Base-by-base conservation (phyloP, 306 rosid genomes). In the Albizia julibrissin region DNA sequence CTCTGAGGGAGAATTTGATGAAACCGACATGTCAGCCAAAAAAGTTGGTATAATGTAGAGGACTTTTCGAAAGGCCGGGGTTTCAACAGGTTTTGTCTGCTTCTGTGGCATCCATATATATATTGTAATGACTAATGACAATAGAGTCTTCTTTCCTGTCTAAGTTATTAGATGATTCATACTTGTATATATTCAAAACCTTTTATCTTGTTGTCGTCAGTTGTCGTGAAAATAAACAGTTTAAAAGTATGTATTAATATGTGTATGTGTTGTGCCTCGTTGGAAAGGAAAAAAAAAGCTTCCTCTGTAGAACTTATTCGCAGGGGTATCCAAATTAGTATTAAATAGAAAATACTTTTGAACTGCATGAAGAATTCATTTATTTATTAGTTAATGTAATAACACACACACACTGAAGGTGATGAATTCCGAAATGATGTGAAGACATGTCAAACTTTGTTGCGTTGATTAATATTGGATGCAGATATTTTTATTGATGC, bases 11-110 rank as follows among this genome's bases (percentile, higher is more conserved):
- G 75, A 77, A 83, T 73, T 72, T 73, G 52, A 67, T 75, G 88
- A 80, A 77, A 81, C 80, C 65, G 85, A 88, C 85, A 39, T 83
- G 85, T 74, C 82, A 83, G 87, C 85, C 74, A 78, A 82, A 71
- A 72, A 86, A 31, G 69, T 47, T 75, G 78, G 64, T 81, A 74
- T 47, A 82, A 56, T 82, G 80, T 42, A 43, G 43, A 42, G 65
- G 40, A 69, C 69, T 62, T 71, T 74, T 21, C 31, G 13, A 52
- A 26, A 37, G 54, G 81, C 24, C 24, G 65, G 73, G 56, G n/a
- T n/a, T 46, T 56, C 76, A 69, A 54, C 71, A 50, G 58, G 82
- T 77, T 77, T 77, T 76, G 83, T 68, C 79, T 65, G 75, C 81
- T 80, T 83, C 22, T 80, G 80, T 62, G 69, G 18, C 75, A 76